These are phyloP conservation scores for Rhizoclosmatium sp. DNA, from an alignment of 192 early-diverging fungal genomes.

Conservation along the genomic window DNA sequence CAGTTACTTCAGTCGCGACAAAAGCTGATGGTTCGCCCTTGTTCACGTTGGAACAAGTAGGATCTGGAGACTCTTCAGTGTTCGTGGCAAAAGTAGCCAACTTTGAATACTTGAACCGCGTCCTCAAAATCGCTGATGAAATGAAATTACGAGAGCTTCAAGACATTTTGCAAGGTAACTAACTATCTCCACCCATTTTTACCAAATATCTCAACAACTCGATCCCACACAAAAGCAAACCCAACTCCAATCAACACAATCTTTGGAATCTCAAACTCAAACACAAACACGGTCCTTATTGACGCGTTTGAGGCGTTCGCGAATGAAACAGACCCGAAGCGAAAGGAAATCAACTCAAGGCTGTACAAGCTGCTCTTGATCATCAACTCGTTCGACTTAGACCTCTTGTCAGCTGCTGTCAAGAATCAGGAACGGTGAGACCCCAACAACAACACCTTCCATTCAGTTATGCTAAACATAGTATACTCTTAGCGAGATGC, in stretches of 20 bases:
- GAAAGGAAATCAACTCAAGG: conserved; percentile 52
- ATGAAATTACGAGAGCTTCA: conserved; percentile 58
- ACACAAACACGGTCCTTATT: conserved; percentile 41
- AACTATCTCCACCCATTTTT: neutral
- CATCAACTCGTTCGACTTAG: conserved; percentile 61
- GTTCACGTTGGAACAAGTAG: conserved; percentile 50
- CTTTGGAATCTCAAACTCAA: conserved; percentile 52
- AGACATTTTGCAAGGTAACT: conserved; percentile 57
- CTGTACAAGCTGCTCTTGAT: conserved; percentile 66
- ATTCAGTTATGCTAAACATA: neutral
- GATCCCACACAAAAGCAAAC: conserved; percentile 42
- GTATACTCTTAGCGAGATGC: conserved; percentile 42
- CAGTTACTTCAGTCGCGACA: conserved; percentile 45
- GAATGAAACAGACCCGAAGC: conserved; percentile 53
- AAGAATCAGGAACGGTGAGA: conserved; percentile 51
- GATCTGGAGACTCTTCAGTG: conserved; percentile 16
- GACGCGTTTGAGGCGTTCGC: conserved; percentile 60
- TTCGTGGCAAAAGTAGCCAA: conserved; percentile 49
- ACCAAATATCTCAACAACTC: neutral
- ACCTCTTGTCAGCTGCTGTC: conserved; percentile 57
- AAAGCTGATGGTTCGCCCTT: conserved; percentile 53
- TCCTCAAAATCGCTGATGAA: conserved; percentile 55
- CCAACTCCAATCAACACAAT: conserved; percentile 57
- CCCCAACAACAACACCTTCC: neutral
- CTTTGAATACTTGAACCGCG: conserved; percentile 54